Conservation (phyloP, 768 basidiomycete genomes). For the Lactarius hatsudake region DNA sequence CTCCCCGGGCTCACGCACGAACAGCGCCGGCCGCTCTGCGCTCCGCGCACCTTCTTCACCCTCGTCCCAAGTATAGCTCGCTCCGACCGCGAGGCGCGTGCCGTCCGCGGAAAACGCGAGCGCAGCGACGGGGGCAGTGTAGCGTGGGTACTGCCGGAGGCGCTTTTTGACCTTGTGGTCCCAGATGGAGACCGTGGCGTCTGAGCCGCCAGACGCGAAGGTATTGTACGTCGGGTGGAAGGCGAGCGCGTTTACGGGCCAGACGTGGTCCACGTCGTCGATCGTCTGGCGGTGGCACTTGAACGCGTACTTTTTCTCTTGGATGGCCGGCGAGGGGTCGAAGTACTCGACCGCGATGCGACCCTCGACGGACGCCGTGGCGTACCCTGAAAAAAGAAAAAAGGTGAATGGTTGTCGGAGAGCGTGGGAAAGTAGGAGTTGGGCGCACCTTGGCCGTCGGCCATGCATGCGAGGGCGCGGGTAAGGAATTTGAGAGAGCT, state of each 20-base stretch:
- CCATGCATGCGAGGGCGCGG: slow-evolving; percentile 86
- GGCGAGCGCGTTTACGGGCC: slow-evolving; percentile 92
- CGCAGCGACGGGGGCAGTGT: slow-evolving; percentile 67
- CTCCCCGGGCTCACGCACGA: slow-evolving; percentile 63
- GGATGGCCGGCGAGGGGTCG: slow-evolving; percentile 70
- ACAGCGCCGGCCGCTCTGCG: slow-evolving; percentile 58
- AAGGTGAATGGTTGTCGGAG: neutral
- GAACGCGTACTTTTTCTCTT: slow-evolving; percentile 94
- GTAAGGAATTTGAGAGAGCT: slow-evolving; percentile 97
- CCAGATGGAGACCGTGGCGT: slow-evolving; percentile 94
- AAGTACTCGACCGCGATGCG: slow-evolving; percentile 98
- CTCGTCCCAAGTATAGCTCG: slow-evolving; percentile 89
- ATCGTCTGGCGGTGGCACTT: slow-evolving; percentile 92
- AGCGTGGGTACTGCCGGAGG: slow-evolving; percentile 85
- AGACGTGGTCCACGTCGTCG: slow-evolving; percentile 91
- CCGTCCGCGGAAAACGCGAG: slow-evolving; percentile 85
- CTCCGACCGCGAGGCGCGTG: slow-evolving; percentile 75
- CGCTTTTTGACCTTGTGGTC: slow-evolving; percentile 97
- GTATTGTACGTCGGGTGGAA: slow-evolving; percentile 96
- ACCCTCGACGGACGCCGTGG: slow-evolving; percentile 91
- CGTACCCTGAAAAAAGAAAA: slow-evolving; percentile 61
- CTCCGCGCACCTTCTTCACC: slow-evolving; percentile 70
- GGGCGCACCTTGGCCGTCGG: slow-evolving; percentile 74
- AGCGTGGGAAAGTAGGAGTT: slow-evolving; percentile 6
- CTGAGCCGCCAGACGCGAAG: slow-evolving; percentile 93